phyloP scores from a whole-genome alignment of 23 red algal species.

The Agarophyton chilense region DNA sequence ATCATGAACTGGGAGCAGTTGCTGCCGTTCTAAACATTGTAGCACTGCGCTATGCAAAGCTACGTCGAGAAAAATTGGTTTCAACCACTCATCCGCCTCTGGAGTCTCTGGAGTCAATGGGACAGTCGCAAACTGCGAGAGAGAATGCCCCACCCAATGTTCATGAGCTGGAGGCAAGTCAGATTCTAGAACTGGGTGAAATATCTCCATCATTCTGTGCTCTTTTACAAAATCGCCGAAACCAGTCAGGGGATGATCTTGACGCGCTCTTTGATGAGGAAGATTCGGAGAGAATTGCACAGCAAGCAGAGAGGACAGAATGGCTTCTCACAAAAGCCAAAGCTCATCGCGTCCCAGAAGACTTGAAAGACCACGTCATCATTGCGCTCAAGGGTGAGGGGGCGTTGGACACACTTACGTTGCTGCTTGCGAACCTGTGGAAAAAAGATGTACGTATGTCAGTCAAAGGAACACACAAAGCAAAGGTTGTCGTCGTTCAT shows the following conservation, averaged over 20 bases:
- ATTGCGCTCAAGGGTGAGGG: slow-evolving; percentile 48
- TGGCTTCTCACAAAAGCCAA: background rate
- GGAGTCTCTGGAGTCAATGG: too few species aligned
- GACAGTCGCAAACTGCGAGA: background rate
- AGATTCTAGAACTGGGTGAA: background rate
- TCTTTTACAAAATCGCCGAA: background rate
- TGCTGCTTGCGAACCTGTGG: slow-evolving; percentile 57
- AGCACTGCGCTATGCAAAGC: slow-evolving; percentile 10
- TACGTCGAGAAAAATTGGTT: background rate
- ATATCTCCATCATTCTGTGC: background rate
- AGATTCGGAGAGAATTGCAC: too few species aligned
- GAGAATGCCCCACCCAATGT: too few species aligned
- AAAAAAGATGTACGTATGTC: slow-evolving; percentile 23
- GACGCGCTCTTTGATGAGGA: slow-evolving; percentile 12
- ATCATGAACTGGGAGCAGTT: slow-evolving; percentile 33
- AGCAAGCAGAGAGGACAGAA: background rate
- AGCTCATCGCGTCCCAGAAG: background rate
- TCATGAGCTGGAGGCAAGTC: background rate
- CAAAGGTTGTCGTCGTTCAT: slow-evolving; percentile 49
- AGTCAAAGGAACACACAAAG: background rate
- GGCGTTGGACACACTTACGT: slow-evolving; percentile 28
- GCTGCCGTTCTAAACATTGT: slow-evolving; percentile 21
- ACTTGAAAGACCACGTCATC: slow-evolving; percentile 48
- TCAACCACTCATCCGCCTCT: background rate
- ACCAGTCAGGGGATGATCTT: slow-evolving; percentile 33